Evolutionary conservation across 1,139 yeast genomes (phyloP).

Genomic region (Saccharomycopsis crataegensis): DNA sequence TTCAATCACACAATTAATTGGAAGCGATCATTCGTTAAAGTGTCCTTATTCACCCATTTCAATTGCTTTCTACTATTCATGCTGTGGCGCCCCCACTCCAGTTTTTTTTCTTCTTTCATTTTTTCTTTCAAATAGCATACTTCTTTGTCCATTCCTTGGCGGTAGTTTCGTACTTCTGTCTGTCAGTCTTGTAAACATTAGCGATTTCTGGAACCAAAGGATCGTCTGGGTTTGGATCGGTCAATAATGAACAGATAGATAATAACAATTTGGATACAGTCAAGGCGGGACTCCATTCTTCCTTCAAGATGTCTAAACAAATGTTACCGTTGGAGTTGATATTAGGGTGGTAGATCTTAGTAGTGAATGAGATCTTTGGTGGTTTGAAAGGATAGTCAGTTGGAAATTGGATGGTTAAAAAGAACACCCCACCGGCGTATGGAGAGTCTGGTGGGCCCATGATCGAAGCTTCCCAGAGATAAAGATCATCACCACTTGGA

Average conservation of each 20-base stretch:
- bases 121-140: slow-evolving; percentile 62
- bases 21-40: too few species aligned
- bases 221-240: slow-evolving; percentile 98
- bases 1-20: too few species aligned
- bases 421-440: slow-evolving; percentile 89
- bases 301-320: slow-evolving; percentile 78
- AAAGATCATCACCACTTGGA: slow-evolving; percentile 93
- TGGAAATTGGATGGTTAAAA: slow-evolving; percentile 87
- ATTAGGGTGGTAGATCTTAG: slow-evolving; percentile 87
- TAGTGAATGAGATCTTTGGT: slow-evolving; percentile 84
- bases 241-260: slow-evolving; percentile 82
- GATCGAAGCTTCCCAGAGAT: slow-evolving; percentile 96
- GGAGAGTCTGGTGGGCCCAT: slow-evolving; percentile 96
- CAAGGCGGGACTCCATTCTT: slow-evolving; percentile 88
- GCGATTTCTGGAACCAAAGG: slow-evolving; percentile 99
- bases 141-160: slow-evolving; percentile 99
- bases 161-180: slow-evolving; percentile 90
- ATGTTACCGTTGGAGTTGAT: slow-evolving; percentile 84
- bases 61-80: too few species aligned
- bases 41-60: too few species aligned
- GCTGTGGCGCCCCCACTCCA: too few species aligned
- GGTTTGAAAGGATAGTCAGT: slow-evolving; percentile 94
- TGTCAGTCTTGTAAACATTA: slow-evolving; percentile 90
- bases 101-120: too few species aligned
- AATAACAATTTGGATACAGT: slow-evolving; percentile 84